Evolutionary conservation across 2,329 filamentous ascomycete genomes (phyloP), one percentile per base, ranked within the genome.

Genomic region (Colletotrichum musicola): DNA sequence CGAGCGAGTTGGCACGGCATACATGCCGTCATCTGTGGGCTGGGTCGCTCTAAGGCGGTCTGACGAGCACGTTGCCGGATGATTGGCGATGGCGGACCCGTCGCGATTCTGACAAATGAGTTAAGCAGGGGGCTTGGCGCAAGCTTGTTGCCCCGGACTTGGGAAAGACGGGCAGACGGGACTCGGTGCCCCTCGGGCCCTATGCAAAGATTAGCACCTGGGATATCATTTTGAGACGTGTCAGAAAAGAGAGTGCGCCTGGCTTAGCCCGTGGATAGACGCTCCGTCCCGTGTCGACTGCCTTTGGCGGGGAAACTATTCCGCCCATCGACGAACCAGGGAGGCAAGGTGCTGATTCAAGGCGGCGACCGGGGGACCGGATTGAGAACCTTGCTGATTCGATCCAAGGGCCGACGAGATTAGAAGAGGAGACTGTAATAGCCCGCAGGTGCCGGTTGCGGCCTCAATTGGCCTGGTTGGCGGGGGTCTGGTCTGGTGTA

Each of bases 41-140:
- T 68, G 57, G 66, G 46, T 50, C 30, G 57, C 53, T 58, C 44
- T 20, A 63, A 69, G 63, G 65, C 60, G 65, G 61, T 71, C 66
- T 69, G 61, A 35, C 51, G 59, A 64, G 64, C 70, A 71, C 70
- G 70, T 71, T 71, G 70, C 49, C 40, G 61, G 57, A 71, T 71
- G 70, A 71, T 71, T 71, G 70, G 70, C 64, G 58, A 47, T 18
- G 59, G 35, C 46, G 40, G 58, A 42, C 51, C 62, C 44, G n/a
- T 61, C 22, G 35, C 51, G 54, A 54, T 60, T 69, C 50, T 50
- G 20, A 47, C 46, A 55, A 47, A 46, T 38, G 40, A 47, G n/a
- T 63, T 63, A 56, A 40, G 42, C 51, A 40, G n/a, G 44, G 51
- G 35, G 35, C 63, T 68, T 58, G 67, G 67, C 67, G 54, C 62